Conservation (phyloP, 2,329 filamentous ascomycete genomes). For the Aspergillus sp. region DNA sequence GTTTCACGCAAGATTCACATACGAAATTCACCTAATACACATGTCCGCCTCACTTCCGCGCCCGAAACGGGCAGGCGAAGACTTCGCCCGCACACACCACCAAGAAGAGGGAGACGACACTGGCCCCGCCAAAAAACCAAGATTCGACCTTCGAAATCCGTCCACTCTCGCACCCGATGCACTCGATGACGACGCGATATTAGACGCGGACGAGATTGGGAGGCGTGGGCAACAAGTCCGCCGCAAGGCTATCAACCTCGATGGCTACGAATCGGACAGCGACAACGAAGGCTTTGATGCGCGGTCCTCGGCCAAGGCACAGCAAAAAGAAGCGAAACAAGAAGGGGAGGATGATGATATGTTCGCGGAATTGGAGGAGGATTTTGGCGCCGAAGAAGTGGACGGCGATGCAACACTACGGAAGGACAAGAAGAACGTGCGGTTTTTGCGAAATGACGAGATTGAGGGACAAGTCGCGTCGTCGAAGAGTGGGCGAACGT, state of each 20-base stretch:
- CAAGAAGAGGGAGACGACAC: conserved; percentile 49
- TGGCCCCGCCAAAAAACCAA: conserved; percentile 69
- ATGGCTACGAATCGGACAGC: conserved; percentile 91
- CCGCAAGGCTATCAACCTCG: conserved; percentile 91
- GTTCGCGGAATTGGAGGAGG: conserved; percentile 72
- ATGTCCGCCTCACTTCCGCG: conserved; percentile 68
- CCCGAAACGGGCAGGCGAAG: conserved; percentile 80
- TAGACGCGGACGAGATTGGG: conserved; percentile 92
- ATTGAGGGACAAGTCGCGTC: conserved; percentile 77
- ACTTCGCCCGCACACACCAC: conserved; percentile 74
- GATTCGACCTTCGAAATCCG: conserved; percentile 93
- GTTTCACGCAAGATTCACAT: not conserved
- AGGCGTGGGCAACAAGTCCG: conserved; percentile 71
- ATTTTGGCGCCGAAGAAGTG: conserved; percentile 54
- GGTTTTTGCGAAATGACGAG: conserved; percentile 60
- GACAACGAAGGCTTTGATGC: conserved; percentile 88
- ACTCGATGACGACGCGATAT: conserved; percentile 69
- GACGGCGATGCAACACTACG: conserved; percentile 50
- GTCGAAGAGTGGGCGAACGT: conserved; percentile 72
- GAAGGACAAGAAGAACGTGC: conserved; percentile 63
- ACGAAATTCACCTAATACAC: not conserved
- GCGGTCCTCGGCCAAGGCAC: conserved; percentile 62
- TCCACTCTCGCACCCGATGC: conserved; percentile 85
- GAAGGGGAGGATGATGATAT: conserved; percentile 64
- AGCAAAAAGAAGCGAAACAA: conserved; percentile 33